Evolutionary conservation across 2,329 filamentous ascomycete species (phyloP).

Genomic region (Emergomyces orientalis): DNA sequence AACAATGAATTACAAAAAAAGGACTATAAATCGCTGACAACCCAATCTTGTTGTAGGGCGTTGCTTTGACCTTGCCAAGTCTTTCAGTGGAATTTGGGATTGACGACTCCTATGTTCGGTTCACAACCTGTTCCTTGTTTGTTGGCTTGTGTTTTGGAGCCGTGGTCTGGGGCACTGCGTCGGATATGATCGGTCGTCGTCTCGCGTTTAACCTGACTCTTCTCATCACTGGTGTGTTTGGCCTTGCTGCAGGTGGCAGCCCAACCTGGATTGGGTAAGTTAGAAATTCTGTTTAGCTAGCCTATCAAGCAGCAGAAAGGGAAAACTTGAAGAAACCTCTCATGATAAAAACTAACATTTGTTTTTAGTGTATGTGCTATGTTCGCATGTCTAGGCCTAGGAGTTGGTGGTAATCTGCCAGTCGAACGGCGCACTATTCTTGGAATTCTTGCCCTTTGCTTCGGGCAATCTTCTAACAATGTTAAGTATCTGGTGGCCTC

Average conservation of each 20-base stretch:
- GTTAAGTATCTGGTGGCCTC: constrained; percentile 78
- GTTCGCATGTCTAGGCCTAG: constrained; percentile 55
- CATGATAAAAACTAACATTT: constrained; percentile 11
- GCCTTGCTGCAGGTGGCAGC: constrained; percentile 58
- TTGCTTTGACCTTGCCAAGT: constrained; percentile 66
- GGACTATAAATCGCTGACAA: not conserved
- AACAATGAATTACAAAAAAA: not conserved
- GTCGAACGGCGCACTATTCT: constrained; percentile 72
- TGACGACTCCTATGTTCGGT: constrained; percentile 60
- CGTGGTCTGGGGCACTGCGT: constrained; percentile 70
- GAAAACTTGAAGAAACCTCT: too few relatives aligned
- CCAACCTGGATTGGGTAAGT: constrained; percentile 53
- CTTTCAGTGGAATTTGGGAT: constrained; percentile 65
- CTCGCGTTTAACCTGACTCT: constrained; percentile 75
- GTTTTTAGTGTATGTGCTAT: constrained; percentile 45
- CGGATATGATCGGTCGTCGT: constrained; percentile 68
- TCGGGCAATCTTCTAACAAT: constrained; percentile 66
- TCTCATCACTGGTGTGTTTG: constrained; percentile 64
- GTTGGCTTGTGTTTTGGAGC: constrained; percentile 68
- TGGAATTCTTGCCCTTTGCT: constrained; percentile 71
- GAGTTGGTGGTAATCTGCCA: constrained; percentile 66
- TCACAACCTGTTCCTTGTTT: constrained; percentile 70
- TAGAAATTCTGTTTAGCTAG: constrained; percentile 3
- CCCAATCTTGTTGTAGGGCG: constrained; percentile 44
- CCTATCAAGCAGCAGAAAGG: not conserved